A percentile compares a stretch with the other conserved stretches of the same genome.
Conservation (phyloP, 2,329 filamentous ascomycete species). For the Nothophaeocryptopus gaeumannii region DNA sequence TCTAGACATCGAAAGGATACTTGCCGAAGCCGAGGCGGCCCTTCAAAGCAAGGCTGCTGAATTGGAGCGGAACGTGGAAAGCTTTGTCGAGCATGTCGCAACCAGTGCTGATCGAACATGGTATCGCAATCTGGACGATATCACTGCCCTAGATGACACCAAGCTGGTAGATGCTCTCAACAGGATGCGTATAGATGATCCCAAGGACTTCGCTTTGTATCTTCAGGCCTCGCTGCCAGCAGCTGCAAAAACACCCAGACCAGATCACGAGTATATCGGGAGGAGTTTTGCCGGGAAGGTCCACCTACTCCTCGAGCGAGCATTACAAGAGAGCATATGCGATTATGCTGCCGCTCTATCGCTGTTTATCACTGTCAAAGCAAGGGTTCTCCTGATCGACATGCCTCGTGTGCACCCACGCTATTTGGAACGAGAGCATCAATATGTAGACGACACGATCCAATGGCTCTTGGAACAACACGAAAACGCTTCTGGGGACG, state of each 20-base stretch:
- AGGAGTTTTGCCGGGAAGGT: conserved; percentile 2
- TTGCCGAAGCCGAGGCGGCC: neutral
- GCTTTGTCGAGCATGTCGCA: neutral
- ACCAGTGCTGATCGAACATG: neutral
- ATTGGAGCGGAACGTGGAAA: neutral
- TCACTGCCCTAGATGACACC: conserved; percentile 3
- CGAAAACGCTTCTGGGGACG: neutral
- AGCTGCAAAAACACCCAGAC: neutral
- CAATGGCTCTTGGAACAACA: conserved; percentile 2
- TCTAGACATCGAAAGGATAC: conserved; percentile 4
- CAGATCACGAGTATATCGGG: conserved; percentile 1
- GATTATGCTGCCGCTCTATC: neutral
- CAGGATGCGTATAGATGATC: neutral
- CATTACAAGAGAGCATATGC: neutral
- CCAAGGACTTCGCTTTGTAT: conserved; percentile 4
- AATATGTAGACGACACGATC: conserved; percentile 4
- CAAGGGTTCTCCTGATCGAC: neutral
- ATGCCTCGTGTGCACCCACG: neutral
- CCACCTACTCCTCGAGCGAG: neutral
- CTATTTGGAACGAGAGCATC: neutral
- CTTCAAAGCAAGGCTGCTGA: neutral
- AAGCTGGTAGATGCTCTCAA: conserved; percentile 1
- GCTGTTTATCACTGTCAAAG: neutral
- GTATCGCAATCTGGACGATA: conserved; percentile 5
- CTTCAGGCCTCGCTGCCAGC: neutral